Evolutionary conservation across 768 basidiomycete genomes (phyloP).

Genomic region (Krasilnikovozyma curviuscula): DNA sequence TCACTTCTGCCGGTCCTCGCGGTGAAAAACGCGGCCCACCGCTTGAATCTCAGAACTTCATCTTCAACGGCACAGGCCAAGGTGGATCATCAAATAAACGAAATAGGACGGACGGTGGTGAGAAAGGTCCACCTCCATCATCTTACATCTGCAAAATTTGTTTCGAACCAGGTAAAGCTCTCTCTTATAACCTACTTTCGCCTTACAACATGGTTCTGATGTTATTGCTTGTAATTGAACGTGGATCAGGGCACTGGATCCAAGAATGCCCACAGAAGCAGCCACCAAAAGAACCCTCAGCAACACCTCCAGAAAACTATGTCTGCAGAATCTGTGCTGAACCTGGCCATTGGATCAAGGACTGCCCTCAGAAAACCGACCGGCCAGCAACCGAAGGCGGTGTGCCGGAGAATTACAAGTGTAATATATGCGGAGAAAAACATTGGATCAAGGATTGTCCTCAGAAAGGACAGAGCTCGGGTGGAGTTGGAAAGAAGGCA

Average conservation of each 20-base stretch:
- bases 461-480: conserved; percentile 35
- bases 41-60: conserved; percentile 19
- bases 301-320: conserved; percentile 63
- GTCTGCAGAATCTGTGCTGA: conserved; percentile 65
- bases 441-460: conserved; percentile 27
- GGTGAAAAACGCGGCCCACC: conserved; percentile 25
- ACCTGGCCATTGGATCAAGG: conserved; percentile 52
- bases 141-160: conserved; percentile 2
- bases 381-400: conserved; percentile 26
- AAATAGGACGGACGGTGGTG: conserved; percentile 22
- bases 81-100: conserved; percentile 19
- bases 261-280: conserved; percentile 22
- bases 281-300: conserved; percentile 26
- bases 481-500: conserved; percentile 15
- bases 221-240: conserved; percentile 10
- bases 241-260: conserved; percentile 22
- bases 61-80: conserved; percentile 17
- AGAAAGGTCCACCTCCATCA: background rate
- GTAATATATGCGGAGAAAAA: too few relatives aligned
- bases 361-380: conserved; percentile 64
- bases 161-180: too few relatives aligned
- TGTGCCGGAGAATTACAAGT: conserved; percentile 60
- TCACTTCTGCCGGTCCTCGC: conserved; percentile 15
- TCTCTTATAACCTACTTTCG: too few relatives aligned
- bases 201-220: background rate